A percentile compares a stretch with the other conserved stretches of the same genome.
Evolutionary conservation across 371 early-diverging fungal genomes (phyloP).

Genomic region (Gilbertella persicaria): DNA sequence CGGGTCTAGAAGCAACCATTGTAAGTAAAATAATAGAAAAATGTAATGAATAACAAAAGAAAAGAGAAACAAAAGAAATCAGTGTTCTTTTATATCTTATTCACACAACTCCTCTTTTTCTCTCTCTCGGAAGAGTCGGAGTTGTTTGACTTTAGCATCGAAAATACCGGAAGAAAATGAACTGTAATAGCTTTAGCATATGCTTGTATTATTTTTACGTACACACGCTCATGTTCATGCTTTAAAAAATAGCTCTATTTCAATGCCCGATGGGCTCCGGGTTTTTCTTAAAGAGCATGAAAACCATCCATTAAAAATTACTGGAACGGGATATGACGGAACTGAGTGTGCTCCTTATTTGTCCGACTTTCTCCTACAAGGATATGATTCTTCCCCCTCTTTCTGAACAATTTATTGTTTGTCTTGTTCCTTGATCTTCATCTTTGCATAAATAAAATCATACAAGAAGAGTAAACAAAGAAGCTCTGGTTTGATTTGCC

Average conservation of each 20-base stretch:
- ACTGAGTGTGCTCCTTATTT: neutral
- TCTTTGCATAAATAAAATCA: too few species aligned
- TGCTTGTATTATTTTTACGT: neutral
- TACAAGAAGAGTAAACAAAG: too few species aligned
- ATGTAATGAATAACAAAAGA: neutral
- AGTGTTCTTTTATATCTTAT: neutral
- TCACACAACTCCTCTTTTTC: neutral
- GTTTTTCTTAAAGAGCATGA: neutral
- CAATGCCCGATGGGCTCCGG: neutral
- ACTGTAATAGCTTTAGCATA: too few species aligned
- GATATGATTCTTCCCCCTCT: neutral
- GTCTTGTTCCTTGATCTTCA: too few species aligned
- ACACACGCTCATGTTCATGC: neutral
- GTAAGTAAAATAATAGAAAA: neutral
- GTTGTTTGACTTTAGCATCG: neutral
- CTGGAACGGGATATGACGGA: slow-evolving; percentile 11
- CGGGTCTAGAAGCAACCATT: slow-evolving; percentile 43
- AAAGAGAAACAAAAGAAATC: neutral
- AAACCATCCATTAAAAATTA: too few species aligned
- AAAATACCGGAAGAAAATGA: neutral
- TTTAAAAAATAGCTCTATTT: neutral
- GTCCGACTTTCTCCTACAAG: slow-evolving; percentile 8
- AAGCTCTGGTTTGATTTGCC: too few species aligned
- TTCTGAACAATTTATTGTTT: neutral
- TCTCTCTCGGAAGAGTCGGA: slow-evolving; percentile 4